Conservation (phyloP, 768 basidiomycete species). For the Daedalea quercina region DNA sequence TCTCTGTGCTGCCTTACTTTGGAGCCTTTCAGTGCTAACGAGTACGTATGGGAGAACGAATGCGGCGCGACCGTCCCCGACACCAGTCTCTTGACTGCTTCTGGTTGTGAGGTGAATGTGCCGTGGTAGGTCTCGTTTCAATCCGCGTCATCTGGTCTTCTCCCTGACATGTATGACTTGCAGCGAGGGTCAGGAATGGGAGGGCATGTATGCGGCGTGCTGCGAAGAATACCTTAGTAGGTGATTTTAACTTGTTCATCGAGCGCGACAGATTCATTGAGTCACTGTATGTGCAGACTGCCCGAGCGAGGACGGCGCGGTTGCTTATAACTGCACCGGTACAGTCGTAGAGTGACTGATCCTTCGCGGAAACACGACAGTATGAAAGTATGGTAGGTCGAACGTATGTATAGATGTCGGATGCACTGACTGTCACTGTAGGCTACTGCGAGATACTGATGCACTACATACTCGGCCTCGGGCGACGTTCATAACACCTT, state of each 20-base stretch:
- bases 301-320: not conserved
- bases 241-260: not conserved
- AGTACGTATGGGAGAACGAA: not conserved
- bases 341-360: not conserved
- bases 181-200: too few relatives aligned
- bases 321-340: not conserved
- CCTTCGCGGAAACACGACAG: too few relatives aligned
- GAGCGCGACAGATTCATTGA: too few relatives aligned
- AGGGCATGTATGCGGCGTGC: not conserved
- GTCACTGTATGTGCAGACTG: not conserved
- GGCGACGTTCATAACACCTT: too few relatives aligned
- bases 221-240: not conserved
- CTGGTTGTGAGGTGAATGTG: not conserved
- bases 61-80: slow-evolving; percentile 1
- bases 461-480: too few relatives aligned
- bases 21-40: not conserved
- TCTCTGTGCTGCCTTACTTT: not conserved
- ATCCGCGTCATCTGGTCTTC: not conserved
- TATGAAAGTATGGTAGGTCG: too few relatives aligned
- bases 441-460: too few relatives aligned
- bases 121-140: not conserved
- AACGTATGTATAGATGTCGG: too few relatives aligned
- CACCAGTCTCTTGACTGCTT: not conserved
- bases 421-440: too few relatives aligned
- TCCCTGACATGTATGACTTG: not conserved